Evolutionary conservation across 2,329 filamentous ascomycete species (phyloP), one percentile per base, ranked within the genome.

Genomic region (Apiospora malaysiana): DNA sequence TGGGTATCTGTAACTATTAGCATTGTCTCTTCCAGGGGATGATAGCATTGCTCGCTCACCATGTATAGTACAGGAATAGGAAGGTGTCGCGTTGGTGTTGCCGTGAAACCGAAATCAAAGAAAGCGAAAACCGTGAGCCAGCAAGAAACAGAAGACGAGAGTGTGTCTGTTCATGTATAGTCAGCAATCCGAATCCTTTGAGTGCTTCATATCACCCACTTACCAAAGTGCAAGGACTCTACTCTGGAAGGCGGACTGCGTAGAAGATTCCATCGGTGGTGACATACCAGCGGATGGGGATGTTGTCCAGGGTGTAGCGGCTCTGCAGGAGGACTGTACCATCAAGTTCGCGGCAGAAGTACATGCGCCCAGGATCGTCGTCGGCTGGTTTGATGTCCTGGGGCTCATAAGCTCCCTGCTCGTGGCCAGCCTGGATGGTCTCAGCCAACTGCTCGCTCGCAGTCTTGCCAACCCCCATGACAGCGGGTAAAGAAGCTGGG

Each of bases 321-420:
- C 85, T 88, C 78, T 88, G 86, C 79, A 89, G 84, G 46, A 85
- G 87, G 86, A 86, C 91, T 71, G 86, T 85, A 68, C 87, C 86
- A 79, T 91, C 88, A 74, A 87, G 80, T 81, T 91, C 89, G 71
- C 88, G 86, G 75, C 87, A 85, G 82, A 85, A 88, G 81, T 91
- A 92, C 82, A 88, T 87, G 73, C 89, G 88, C 63, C 83, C 84
- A 49, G 87, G 85, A 79, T 90, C 86, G 73, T 89, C 85, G 76
- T 91, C 89, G 25, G 85, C 84, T 2, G 90, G 90, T 79, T 90
- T 88, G 77, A 91, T 89, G 75, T 90, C 88, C 82, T 91, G 89
- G 21, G 87, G 85, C 78, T 89, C 85, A 74, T 86, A 84, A 74
- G 87, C 81, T 74, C 83, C 82, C 78, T 86, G 87, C 73, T 81